phyloP scores from a whole-genome alignment of 1,284 basidiomycete genomes.

The Melampsora larici-populina region DNA sequence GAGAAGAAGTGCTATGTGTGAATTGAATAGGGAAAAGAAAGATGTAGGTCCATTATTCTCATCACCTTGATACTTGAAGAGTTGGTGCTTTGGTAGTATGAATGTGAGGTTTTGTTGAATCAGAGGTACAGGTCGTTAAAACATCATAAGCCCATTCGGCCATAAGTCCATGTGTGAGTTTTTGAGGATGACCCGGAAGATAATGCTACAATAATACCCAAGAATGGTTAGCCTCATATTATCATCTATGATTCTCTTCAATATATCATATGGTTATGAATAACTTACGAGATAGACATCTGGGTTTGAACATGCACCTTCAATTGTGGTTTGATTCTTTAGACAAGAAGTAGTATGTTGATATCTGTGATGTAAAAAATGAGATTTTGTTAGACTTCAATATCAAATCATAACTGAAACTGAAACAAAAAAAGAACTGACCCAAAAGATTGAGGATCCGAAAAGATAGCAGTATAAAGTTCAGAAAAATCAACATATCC shows the following conservation, averaged over 20 bases:
- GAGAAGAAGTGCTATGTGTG: no score
- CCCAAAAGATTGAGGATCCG: slow-evolving; percentile 13
- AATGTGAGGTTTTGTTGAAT: no score
- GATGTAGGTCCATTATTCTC: no score
- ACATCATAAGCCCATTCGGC: slow-evolving; percentile 13
- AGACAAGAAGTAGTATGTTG: slow-evolving; percentile 3
- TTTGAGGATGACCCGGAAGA: slow-evolving; percentile 21
- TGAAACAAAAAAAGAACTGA: background rate
- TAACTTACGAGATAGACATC: no score
- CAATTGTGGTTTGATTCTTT: slow-evolving; percentile 17
- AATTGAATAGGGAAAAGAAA: no score
- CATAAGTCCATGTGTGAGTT: slow-evolving; percentile 18
- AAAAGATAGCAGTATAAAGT: slow-evolving; percentile 7
- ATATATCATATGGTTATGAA: background rate
- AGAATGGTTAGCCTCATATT: background rate
- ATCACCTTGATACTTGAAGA: no score
- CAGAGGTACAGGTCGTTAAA: background rate
- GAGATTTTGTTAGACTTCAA: background rate
- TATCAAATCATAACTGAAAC: no score
- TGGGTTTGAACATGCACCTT: slow-evolving; percentile 3
- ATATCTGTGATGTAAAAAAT: slow-evolving; percentile 10
- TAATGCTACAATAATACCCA: background rate
- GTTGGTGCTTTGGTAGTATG: no score
- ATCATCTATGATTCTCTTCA: background rate
- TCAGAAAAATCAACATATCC: slow-evolving; percentile 11